Conservation (phyloP, 495 filamentous ascomycete species). For the Trichoderma orchidacearum region DNA sequence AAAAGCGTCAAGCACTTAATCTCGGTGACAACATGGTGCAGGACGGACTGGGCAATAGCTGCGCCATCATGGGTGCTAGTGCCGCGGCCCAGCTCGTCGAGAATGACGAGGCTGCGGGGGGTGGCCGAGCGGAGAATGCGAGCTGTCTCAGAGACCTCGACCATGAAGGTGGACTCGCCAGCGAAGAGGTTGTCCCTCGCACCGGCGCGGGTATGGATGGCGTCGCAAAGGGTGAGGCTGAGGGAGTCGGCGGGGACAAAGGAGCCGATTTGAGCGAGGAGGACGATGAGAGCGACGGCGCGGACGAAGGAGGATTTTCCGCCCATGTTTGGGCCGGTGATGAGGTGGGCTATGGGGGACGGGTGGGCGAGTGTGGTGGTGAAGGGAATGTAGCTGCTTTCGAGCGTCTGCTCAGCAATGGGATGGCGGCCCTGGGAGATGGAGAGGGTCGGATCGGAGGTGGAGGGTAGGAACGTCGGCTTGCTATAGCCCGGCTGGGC, state of each 20-base stretch:
- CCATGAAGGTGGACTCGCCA: conserved; percentile 95
- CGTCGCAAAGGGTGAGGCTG: conserved; percentile 68
- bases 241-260: conserved; percentile 78
- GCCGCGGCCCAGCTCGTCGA: conserved; percentile 91
- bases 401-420: conserved; percentile 86
- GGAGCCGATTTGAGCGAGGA: conserved; percentile 90
- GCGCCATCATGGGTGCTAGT: conserved; percentile 93
- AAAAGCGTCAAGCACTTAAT: conserved; percentile 71
- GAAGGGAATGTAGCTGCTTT: conserved; percentile 86
- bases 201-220: conserved; percentile 93
- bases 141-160: conserved; percentile 83
- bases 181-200: conserved; percentile 94
- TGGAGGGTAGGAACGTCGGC: conserved; percentile 50
- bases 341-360: conserved; percentile 59
- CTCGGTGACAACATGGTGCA: conserved; percentile 69
- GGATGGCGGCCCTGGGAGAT: conserved; percentile 78
- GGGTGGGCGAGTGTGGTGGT: conserved; percentile 52
- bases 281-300: conserved; percentile 76
- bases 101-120: conserved; percentile 64
- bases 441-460: conserved; percentile 51
- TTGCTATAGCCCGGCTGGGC: conserved; percentile 81
- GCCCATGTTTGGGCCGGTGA: conserved; percentile 98
- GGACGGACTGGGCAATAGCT: conserved; percentile 85
- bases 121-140: conserved; percentile 84
- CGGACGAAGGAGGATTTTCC: conserved; percentile 94